Base-by-base conservation (phyloP, 179 eudicot genomes). In the Silene noctiflora region DNA sequence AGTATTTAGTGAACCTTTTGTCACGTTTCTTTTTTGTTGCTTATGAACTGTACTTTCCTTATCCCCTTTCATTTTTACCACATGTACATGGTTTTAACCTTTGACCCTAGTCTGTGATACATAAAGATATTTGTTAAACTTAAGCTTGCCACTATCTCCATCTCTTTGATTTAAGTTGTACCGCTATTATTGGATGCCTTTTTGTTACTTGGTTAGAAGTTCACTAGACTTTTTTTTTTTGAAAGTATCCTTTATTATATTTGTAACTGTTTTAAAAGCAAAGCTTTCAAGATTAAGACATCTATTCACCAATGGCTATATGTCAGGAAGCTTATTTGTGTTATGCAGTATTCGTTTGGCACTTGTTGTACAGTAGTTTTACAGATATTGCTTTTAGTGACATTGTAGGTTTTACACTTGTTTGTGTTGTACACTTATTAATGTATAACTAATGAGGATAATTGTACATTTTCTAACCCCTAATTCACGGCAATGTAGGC, bases 401-500 rank as follows among this genome's bases (percentile, higher is more conserved):
- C 12, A 44, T 11, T 65, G 71, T 62, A 48, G 39, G 0, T 22
- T 51, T 60, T 46, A 33, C 21, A 24, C 1, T 33, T 62, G 44
- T 27, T 7, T 55, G 35, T 10, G 51, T 33, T 33, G 5, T 33
- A 33, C 39, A 39, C 46, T 39, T 39, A 7, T 39, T 39, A 9
- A 44, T 44, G 22, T 71, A 55, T 55, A 31, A 59, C 58, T 70
- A 22, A 51, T 22, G 33, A 21, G 1, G 4, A 11, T 67, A 51
- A 67, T 21, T 46, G 64, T 51, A 20, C 69, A n/a, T 65, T 35
- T 48, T n/a, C 39, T 13, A 48, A 46, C 20, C 35, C 20, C 27
- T 48, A 42, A 24, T 22, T 53, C 27, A 16, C 44, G 61, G 4
- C 46, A 12, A 6, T 59, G 82, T 80, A 96, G 99, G 99, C 59